Evolutionary conservation across 2,329 filamentous ascomycete species (phyloP), one percentile per base, ranked within the genome.

Genomic region (Aspergillus viridinutans): DNA sequence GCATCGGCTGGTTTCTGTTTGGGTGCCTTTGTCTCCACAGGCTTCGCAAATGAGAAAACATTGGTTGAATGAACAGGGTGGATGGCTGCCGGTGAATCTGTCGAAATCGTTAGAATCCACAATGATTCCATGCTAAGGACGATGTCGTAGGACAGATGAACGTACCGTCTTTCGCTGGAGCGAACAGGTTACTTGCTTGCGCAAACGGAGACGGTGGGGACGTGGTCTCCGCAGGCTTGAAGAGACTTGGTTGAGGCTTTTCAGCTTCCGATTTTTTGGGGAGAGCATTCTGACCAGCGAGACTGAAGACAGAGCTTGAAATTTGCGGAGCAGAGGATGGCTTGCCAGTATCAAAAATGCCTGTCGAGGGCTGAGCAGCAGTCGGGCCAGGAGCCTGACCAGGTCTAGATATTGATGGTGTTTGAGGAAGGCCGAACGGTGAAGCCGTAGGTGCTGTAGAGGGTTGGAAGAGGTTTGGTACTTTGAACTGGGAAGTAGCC

Each of bases 131-230:
- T 38, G 17, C 12, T 4, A 7, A 17, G 14, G 14, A 14, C 32
- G 14, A 17, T 14, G 32, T 4, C 12, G 14, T 38, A 38, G 32
- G 14, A 17, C 8, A 49, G 21, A 26, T 14, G 25, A n/a, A 45
- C 58, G 23, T 60, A 64, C 63, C 63, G 25, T 61, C 40, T 26
- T 57, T 58, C 7, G 50, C 48, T 42, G 61, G 42, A 23, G 48
- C 50, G 35, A 57, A 58, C 12, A 51, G 45, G 4, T 49, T 55
- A 6, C 49, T 21, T 14, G 50, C 23, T 23, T 55, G 23, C 28
- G 53, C 32, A 40, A 53, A 48, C n/a, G 53, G 45, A 40, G 58
- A 49, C 1, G 57, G 52, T 32, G 51, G 23, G 9, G 49, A 32
- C 14, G 51, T 28, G 4, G 10, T 38, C 29, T 56, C 20, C 17